Evolutionary conservation across 2,329 filamentous ascomycete genomes (phyloP).

Genomic region (Arthrobotrys sinensis): DNA sequence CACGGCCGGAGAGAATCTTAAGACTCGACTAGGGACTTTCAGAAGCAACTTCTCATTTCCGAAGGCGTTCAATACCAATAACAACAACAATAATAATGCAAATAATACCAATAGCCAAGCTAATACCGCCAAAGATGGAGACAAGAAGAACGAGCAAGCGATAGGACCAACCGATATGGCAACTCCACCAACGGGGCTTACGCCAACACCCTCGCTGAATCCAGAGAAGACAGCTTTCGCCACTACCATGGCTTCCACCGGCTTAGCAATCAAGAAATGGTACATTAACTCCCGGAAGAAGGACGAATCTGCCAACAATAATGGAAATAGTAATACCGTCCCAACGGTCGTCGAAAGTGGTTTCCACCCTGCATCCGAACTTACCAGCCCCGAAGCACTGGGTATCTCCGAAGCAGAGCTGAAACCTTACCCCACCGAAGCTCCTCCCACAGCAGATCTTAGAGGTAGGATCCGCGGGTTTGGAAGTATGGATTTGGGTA

Average conservation of each 20-base stretch:
- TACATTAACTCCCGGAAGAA: slow-evolving; percentile 65
- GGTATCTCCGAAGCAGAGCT: slow-evolving; percentile 21
- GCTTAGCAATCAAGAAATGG: slow-evolving; percentile 76
- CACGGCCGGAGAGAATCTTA: slow-evolving; percentile 40
- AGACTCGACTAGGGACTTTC: slow-evolving; percentile 41
- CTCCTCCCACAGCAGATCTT: slow-evolving; percentile 35
- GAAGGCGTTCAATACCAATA: slow-evolving; percentile 51
- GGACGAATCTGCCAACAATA: slow-evolving; percentile 41
- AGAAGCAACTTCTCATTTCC: slow-evolving; percentile 55
- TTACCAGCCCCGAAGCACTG: slow-evolving; percentile 34
- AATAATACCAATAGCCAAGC: slow-evolving; percentile 27
- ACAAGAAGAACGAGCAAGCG: not conserved
- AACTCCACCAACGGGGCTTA: slow-evolving; percentile 19
- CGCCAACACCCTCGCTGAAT: slow-evolving; percentile 57
- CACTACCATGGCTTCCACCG: slow-evolving; percentile 70
- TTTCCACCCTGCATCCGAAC: slow-evolving; percentile 49
- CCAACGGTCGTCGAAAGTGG: slow-evolving; percentile 37
- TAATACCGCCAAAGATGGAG: slow-evolving; percentile 4
- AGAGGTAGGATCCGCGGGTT: slow-evolving; percentile 41
- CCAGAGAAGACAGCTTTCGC: slow-evolving; percentile 68
- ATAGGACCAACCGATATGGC: slow-evolving; percentile 11
- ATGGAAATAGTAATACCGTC: slow-evolving; percentile 16
- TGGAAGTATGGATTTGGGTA: slow-evolving; percentile 26
- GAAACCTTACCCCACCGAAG: slow-evolving; percentile 46
- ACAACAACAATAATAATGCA: slow-evolving; percentile 23